A percentile compares a stretch with the other conserved stretches of the same genome.
Evolutionary conservation across 2,329 filamentous ascomycete species (phyloP).

Genomic region (Elsinoe perseae): DNA sequence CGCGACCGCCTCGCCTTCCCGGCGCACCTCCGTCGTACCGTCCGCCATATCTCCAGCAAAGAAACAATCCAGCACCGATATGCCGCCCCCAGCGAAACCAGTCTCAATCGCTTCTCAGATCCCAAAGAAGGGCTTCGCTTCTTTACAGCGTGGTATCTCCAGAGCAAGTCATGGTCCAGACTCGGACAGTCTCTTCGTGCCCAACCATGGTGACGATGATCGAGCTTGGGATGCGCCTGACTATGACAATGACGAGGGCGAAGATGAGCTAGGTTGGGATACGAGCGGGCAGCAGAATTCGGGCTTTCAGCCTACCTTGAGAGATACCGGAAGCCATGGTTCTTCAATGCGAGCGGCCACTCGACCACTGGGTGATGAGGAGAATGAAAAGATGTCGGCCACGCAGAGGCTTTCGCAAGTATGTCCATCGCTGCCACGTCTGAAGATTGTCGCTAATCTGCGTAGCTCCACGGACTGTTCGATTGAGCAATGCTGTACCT

Average conservation of each 20-base stretch:
- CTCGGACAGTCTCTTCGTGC: slow-evolving; percentile 64
- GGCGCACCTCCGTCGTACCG: slow-evolving; percentile 11
- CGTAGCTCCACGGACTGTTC: slow-evolving; percentile 33
- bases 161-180: slow-evolving; percentile 28
- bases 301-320: slow-evolving; percentile 37
- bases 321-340: slow-evolving; percentile 32
- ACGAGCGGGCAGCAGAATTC: slow-evolving; percentile 46
- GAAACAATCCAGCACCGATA: slow-evolving; percentile 11
- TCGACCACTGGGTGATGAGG: slow-evolving; percentile 23
- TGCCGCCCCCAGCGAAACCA: slow-evolving; percentile 19
- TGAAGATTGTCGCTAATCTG: slow-evolving; percentile 20
- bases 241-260: slow-evolving; percentile 56
- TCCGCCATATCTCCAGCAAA: slow-evolving; percentile 9
- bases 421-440: slow-evolving; percentile 30
- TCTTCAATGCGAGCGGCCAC: slow-evolving; percentile 21
- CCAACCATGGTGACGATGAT: slow-evolving; percentile 59
- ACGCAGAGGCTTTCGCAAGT: slow-evolving; percentile 69
- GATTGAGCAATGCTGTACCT: slow-evolving; percentile 24
- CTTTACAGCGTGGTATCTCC: slow-evolving; percentile 17
- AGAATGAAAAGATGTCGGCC: slow-evolving; percentile 50
- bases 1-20: slow-evolving; percentile 24
- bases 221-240: slow-evolving; percentile 64
- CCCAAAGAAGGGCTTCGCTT: slow-evolving; percentile 24
- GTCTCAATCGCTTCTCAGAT: slow-evolving; percentile 8
- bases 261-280: slow-evolving; percentile 67